phyloP scores from a whole-genome alignment of 805 yeast genomes.

The Jamesozyma piceae region DNA sequence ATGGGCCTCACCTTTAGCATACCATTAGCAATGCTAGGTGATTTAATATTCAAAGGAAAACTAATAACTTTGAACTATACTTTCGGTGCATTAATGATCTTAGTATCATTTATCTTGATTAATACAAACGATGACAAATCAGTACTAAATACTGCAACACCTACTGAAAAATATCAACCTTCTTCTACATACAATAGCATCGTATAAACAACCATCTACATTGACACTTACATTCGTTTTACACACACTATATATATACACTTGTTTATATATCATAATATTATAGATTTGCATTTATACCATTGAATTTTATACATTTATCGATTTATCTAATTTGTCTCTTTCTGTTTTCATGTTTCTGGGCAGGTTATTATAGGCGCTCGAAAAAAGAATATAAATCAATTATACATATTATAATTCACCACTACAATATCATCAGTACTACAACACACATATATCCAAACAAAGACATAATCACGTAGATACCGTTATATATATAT shows the following conservation, averaged over 20 bases:
- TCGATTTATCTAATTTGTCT: no score
- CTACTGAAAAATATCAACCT: neutral
- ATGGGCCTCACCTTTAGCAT: slow-evolving; percentile 88
- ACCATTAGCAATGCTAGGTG: slow-evolving; percentile 89
- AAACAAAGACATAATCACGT: no score
- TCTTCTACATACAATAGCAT: neutral
- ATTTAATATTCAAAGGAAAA: slow-evolving; percentile 56
- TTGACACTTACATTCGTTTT: neutral
- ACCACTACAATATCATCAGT: no score
- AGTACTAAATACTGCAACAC: no score
- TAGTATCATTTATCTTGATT: slow-evolving; percentile 63
- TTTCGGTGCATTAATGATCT: slow-evolving; percentile 68
- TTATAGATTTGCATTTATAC: neutral
- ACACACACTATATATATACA: no score
- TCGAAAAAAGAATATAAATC: neutral
- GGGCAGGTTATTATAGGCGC: neutral
- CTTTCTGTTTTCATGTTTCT: no score
- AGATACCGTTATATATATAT: no score
- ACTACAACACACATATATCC: no score
- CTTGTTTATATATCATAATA: no score
- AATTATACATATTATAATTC: no score
- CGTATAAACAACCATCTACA: neutral
- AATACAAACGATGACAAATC: slow-evolving; percentile 34
- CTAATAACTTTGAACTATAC: slow-evolving; percentile 48
- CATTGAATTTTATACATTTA: no score